Evolutionary conservation across 805 yeast genomes (phyloP).

Genomic region (Candida rishiriensis): DNA sequence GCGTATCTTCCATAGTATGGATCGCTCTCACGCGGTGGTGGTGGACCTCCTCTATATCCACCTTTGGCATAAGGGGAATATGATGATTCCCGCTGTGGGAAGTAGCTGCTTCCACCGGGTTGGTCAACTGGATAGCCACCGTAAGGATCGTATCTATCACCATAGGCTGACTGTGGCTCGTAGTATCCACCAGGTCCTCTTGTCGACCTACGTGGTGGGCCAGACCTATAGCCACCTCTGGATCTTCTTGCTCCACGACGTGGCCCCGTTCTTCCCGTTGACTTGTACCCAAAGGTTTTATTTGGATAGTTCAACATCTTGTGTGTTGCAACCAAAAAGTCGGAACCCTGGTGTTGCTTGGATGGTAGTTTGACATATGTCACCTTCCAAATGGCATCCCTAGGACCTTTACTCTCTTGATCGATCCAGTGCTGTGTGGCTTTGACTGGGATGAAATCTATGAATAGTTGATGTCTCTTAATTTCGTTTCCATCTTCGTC

Average conservation of each 20-base stretch:
- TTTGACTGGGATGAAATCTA: constrained; percentile 42
- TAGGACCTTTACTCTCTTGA: constrained; percentile 41
- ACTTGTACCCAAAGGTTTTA: constrained; percentile 30
- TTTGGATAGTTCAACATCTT: constrained; percentile 32
- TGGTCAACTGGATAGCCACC: background rate
- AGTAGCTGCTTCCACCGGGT: too few species aligned
- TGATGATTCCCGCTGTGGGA: background rate
- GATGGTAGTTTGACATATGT: constrained; percentile 32
- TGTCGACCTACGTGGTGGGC: constrained; percentile 3
- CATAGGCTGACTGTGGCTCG: background rate
- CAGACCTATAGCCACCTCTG: constrained; percentile 12
- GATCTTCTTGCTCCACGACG: constrained; percentile 12
- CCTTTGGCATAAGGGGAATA: background rate
- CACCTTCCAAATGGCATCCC: constrained; percentile 42
- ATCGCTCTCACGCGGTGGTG: background rate
- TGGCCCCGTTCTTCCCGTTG: constrained; percentile 9
- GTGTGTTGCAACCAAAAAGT: constrained; percentile 27
- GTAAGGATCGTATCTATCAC: constrained; percentile 1
- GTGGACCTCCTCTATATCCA: background rate
- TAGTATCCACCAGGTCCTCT: constrained; percentile 1
- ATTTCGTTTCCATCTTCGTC: constrained; percentile 16
- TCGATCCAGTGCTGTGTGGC: constrained; percentile 43
- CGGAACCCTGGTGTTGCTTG: constrained; percentile 24
- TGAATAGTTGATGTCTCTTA: constrained; percentile 28
- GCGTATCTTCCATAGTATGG: constrained; percentile 6